A percentile compares a stretch with the other conserved stretches of the same genome.
phyloP scores from a whole-genome alignment of 2,329 filamentous ascomycete species.

The Xylaria arbuscula region DNA sequence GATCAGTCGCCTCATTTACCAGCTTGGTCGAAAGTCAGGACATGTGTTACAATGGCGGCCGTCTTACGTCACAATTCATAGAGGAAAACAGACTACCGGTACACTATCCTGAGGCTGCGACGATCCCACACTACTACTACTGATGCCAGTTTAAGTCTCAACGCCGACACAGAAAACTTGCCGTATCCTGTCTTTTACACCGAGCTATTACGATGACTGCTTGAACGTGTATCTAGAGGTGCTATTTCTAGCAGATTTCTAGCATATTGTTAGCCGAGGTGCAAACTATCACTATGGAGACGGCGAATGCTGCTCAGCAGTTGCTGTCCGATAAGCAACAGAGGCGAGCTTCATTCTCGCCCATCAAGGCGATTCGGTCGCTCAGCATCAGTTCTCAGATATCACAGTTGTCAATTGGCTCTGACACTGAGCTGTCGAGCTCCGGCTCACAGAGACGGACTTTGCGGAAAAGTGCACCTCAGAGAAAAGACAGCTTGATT shows the following conservation, averaged over 20 bases:
- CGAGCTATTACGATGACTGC: slow-evolving; percentile 21
- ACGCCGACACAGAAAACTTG: slow-evolving; percentile 11
- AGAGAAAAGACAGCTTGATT: slow-evolving; percentile 44
- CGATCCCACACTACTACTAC: slow-evolving; percentile 7
- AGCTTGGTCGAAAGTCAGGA: slow-evolving; percentile 3
- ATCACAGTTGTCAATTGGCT: slow-evolving; percentile 43
- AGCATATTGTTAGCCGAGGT: too few relatives aligned
- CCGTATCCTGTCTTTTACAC: neutral
- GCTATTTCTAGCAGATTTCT: slow-evolving; percentile 3
- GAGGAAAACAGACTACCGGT: neutral
- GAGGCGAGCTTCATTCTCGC: slow-evolving; percentile 48
- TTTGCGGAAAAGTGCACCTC: slow-evolving; percentile 44
- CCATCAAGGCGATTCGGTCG: slow-evolving; percentile 49
- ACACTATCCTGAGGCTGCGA: slow-evolving; percentile 20
- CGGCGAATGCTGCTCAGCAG: slow-evolving; percentile 40
- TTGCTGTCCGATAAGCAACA: slow-evolving; percentile 41
- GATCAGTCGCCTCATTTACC: slow-evolving; percentile 1
- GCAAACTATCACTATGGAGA: slow-evolving; percentile 43
- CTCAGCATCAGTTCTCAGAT: slow-evolving; percentile 50
- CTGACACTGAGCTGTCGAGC: slow-evolving; percentile 44
- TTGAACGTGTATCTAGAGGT: slow-evolving; percentile 12
- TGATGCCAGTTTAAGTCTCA: slow-evolving; percentile 24
- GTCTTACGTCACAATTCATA: slow-evolving; percentile 12
- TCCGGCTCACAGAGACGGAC: slow-evolving; percentile 41
- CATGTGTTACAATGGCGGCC: slow-evolving; percentile 9